Evolutionary conservation across 2,329 filamentous ascomycete species (phyloP).

Genomic region (Didymella sp.): DNA sequence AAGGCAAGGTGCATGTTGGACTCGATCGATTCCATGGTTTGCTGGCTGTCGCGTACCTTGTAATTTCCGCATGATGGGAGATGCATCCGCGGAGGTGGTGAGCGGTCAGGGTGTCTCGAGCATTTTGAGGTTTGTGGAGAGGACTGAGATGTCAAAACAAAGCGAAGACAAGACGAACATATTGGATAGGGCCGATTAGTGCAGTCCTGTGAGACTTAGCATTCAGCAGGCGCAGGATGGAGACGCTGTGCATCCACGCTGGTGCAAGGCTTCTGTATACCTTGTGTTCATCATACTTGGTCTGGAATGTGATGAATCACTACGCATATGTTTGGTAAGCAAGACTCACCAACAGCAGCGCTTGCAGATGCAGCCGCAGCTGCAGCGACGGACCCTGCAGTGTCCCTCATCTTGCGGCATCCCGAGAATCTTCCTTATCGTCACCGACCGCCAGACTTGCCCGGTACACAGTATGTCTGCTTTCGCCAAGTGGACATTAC

Average conservation of each 20-base stretch:
- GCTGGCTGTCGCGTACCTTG: background rate
- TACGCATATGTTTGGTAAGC: background rate
- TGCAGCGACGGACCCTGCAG: background rate
- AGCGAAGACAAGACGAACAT: background rate
- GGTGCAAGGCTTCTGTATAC: constrained; percentile 6
- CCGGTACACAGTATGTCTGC: background rate
- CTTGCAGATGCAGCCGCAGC: background rate
- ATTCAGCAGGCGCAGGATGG: background rate
- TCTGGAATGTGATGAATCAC: constrained; percentile 15
- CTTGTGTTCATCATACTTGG: constrained; percentile 2
- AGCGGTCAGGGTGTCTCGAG: background rate
- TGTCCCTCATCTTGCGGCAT: background rate
- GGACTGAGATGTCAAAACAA: background rate
- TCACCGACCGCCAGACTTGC: background rate
- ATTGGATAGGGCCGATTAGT: constrained; percentile 10
- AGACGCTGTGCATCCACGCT: constrained; percentile 6
- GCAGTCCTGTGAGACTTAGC: constrained; percentile 1
- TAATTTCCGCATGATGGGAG: background rate
- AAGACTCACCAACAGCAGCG: background rate
- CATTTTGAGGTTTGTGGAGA: background rate
- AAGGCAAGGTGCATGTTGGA: background rate
- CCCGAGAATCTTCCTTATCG: background rate
- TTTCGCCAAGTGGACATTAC: constrained; percentile 1
- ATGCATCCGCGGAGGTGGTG: constrained; percentile 2
- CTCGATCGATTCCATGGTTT: background rate